Evolutionary conservation across 169 alveolate genomes (phyloP).

Genomic region (Plasmodium ovale): DNA sequence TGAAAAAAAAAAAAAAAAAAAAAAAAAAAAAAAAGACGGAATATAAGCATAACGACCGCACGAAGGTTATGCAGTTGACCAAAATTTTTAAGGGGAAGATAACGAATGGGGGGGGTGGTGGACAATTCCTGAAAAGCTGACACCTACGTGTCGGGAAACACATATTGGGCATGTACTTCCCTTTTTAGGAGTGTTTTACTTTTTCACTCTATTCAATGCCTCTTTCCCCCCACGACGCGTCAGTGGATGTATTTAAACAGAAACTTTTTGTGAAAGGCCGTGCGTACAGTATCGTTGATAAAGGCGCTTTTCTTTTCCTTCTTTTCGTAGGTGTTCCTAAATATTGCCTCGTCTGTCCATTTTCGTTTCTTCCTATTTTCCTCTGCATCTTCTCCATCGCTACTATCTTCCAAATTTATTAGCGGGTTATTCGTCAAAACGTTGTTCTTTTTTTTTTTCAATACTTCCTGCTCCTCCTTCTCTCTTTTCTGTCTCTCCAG

Average conservation of each 20-base stretch:
- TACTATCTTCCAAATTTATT: slow-evolving; percentile 70
- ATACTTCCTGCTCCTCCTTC: slow-evolving; percentile 80
- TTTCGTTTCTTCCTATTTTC: slow-evolving; percentile 89
- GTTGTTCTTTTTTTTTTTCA: slow-evolving; percentile 77
- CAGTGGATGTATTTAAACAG: slow-evolving; percentile 89
- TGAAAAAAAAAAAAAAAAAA: too few relatives aligned
- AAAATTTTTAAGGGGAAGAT: too few relatives aligned
- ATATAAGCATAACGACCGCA: not conserved
- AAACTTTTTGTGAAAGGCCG: slow-evolving; percentile 94
- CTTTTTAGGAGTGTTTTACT: not conserved
- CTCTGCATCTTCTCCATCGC: slow-evolving; percentile 78
- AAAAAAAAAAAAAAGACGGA: not conserved
- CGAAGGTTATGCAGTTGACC: not conserved
- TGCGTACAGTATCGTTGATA: slow-evolving; percentile 95
- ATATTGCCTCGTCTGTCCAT: slow-evolving; percentile 93
- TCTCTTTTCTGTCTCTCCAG: slow-evolving; percentile 88
- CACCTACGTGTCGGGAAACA: too few relatives aligned
- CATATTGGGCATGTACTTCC: not conserved
- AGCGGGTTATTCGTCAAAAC: slow-evolving; percentile 87
- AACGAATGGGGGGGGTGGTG: too few relatives aligned
- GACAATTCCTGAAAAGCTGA: too few relatives aligned
- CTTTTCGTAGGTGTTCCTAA: slow-evolving; percentile 90
- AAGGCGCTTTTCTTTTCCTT: slow-evolving; percentile 80
- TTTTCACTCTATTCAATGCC: not conserved
- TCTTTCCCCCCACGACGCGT: not conserved